Evolutionary conservation across 2,329 filamentous ascomycete genomes (phyloP).

Genomic region (Botrytis galanthina): DNA sequence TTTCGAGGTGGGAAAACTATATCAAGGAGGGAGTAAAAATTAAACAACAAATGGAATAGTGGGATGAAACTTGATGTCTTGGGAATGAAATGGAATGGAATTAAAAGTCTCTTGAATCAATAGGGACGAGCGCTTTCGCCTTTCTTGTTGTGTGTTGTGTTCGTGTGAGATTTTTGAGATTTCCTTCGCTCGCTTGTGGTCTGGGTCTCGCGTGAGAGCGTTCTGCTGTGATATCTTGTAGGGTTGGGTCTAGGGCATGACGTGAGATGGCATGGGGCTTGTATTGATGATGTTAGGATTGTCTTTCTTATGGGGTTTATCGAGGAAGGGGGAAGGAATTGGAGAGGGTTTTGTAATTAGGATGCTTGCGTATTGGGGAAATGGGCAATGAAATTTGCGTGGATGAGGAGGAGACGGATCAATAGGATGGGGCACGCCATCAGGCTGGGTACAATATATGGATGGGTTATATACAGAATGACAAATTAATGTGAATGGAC

Average conservation of each 20-base stretch:
- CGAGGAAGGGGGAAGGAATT: neutral
- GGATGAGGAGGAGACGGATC: neutral
- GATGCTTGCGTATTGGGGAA: neutral
- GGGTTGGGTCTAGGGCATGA: neutral
- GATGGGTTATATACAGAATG: neutral
- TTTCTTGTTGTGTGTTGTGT: neutral
- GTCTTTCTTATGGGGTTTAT: neutral
- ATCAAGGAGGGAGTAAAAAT: slow-evolving; percentile 7
- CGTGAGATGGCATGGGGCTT: neutral
- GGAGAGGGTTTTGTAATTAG: neutral
- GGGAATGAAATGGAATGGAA: slow-evolving; percentile 9
- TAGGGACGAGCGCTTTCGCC: neutral
- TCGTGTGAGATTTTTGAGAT: neutral
- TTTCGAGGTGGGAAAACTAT: neutral
- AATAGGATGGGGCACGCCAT: neutral
- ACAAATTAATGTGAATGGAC: neutral
- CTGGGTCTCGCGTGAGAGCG: neutral
- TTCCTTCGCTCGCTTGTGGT: neutral
- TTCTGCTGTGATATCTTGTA: neutral
- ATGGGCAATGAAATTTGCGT: neutral
- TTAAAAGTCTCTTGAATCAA: neutral
- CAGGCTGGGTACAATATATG: neutral
- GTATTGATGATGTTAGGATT: neutral
- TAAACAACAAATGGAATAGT: slow-evolving; percentile 4
- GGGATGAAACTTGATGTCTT: neutral